Percentiles rank a stretch among this genome's conserved stretches.
Evolutionary conservation across 1,284 basidiomycete genomes (phyloP).

Genomic region (Cryptococcus wingfieldii): DNA sequence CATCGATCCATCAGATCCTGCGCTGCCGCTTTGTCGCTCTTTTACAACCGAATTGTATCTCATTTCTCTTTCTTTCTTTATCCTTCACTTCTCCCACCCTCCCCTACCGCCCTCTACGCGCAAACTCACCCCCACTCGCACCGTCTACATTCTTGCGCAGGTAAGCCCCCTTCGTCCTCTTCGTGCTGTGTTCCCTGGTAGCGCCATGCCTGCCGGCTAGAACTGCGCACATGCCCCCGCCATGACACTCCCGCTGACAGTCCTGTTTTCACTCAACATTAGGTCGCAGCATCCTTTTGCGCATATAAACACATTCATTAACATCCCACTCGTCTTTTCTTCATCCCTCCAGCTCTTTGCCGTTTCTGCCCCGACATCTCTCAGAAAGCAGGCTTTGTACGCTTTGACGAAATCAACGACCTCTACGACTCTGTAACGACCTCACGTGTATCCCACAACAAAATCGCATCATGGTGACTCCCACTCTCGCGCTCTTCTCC

Average conservation of each 20-base stretch:
- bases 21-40: too few species aligned
- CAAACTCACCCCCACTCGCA: not conserved
- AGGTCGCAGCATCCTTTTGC: not conserved
- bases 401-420: not conserved
- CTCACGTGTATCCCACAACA: not conserved
- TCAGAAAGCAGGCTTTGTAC: not conserved
- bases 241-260: not conserved
- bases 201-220: not conserved
- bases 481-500: conserved; percentile 2
- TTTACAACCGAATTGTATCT: not conserved
- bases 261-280: not conserved
- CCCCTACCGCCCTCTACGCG: not conserved
- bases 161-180: not conserved
- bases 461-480: not conserved
- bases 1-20: too few species aligned
- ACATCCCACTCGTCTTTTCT: not conserved
- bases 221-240: not conserved
- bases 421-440: not conserved
- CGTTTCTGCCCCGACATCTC: not conserved
- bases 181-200: too few species aligned
- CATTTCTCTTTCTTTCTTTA: not conserved
- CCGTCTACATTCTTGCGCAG: not conserved
- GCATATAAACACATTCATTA: not conserved
- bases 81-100: not conserved
- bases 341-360: not conserved